Conservation (phyloP, 164 flowering plant species). For the Annona cherimola region DNA sequence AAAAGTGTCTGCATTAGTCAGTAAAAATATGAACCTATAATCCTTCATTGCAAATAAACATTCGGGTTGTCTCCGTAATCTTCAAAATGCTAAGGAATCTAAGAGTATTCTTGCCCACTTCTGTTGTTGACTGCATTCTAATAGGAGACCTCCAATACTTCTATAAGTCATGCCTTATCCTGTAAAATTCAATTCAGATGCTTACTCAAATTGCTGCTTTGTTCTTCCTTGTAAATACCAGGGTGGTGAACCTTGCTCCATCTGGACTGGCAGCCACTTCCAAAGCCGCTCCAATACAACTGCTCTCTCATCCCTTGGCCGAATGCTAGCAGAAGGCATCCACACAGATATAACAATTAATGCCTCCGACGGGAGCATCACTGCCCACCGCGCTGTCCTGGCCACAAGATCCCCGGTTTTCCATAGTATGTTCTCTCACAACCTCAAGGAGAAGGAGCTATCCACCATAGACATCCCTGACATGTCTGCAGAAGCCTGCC, state of each 20-base stretch:
- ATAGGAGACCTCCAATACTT: neutral
- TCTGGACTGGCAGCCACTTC: constrained; percentile 57
- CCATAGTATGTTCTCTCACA: constrained; percentile 84
- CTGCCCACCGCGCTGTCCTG: constrained; percentile 83
- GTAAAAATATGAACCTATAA: no score
- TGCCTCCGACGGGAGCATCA: constrained; percentile 65
- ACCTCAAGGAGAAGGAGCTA: constrained; percentile 80
- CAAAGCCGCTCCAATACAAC: constrained; percentile 36
- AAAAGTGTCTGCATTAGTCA: no score
- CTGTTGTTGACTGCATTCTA: neutral
- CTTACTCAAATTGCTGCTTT: neutral
- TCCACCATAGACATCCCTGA: constrained; percentile 75
- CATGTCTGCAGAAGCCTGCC: constrained; percentile 77
- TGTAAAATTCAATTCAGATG: neutral
- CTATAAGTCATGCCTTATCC: neutral
- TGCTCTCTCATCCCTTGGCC: constrained; percentile 54
- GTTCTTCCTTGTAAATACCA: constrained; percentile 15
- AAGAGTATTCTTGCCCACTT: constrained; percentile 1
- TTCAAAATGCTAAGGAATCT: constrained; percentile 1
- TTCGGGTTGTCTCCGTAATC: neutral
- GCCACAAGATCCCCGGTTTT: constrained; percentile 87
- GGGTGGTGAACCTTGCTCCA: constrained; percentile 77
- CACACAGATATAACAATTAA: constrained; percentile 79
- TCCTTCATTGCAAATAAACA: neutral
- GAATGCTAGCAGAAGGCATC: constrained; percentile 78